A percentile compares a stretch with the other conserved stretches of the same genome.
Conservation (phyloP, 2,329 filamentous ascomycete species). For the Colletotrichum gigasporum region DNA sequence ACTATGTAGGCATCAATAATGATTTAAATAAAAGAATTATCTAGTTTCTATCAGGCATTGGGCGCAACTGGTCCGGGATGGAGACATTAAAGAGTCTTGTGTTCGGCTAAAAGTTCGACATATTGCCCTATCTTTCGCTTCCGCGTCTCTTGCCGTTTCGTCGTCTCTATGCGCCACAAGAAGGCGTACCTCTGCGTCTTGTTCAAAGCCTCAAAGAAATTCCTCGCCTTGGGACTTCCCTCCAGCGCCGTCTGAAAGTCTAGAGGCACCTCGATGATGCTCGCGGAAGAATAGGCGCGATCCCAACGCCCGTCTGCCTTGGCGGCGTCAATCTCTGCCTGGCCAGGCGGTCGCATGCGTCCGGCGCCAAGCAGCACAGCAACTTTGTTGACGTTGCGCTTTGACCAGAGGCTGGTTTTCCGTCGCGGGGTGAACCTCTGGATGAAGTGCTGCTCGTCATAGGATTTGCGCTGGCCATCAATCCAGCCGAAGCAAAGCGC, state of each 20-base stretch:
- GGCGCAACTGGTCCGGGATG: too few species aligned
- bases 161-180: conserved; percentile 54
- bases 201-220: conserved; percentile 53
- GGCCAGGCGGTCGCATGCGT: conserved; percentile 58
- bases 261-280: conserved; percentile 54
- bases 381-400: conserved; percentile 65
- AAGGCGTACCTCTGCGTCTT: conserved; percentile 57
- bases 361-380: conserved; percentile 52
- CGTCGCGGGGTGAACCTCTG: conserved; percentile 69
- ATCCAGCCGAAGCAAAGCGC: conserved; percentile 73
- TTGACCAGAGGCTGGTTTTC: conserved; percentile 65
- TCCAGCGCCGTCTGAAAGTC: conserved; percentile 58
- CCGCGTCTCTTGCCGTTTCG: conserved; percentile 47
- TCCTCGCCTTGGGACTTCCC: conserved; percentile 43
- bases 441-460: conserved; percentile 58
- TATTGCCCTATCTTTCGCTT: conserved; percentile 50
- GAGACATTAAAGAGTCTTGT: conserved; percentile 40
- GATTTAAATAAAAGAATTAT: too few species aligned
- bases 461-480: conserved; percentile 60
- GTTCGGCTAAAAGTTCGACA: conserved; percentile 48
- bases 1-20: too few species aligned
- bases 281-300: conserved; percentile 62
- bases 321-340: conserved; percentile 61
- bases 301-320: conserved; percentile 68
- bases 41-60: too few species aligned